These are phyloP conservation scores for Danielia reshetovae DNA, from an alignment of 805 yeast genomes.

Conservation along the genomic window DNA sequence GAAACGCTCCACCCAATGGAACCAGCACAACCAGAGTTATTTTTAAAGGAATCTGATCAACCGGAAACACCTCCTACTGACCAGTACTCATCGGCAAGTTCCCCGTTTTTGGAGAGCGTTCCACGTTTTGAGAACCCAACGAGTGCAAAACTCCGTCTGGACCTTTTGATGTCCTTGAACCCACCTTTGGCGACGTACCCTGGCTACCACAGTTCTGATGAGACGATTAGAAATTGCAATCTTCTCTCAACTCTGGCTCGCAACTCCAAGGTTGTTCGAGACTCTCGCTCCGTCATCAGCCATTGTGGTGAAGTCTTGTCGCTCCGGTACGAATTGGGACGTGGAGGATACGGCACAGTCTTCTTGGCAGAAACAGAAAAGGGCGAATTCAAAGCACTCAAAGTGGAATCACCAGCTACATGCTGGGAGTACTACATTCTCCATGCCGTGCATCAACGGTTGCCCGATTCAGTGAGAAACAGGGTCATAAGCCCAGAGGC, in stretches of 20 bases:
- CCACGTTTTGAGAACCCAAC: neutral
- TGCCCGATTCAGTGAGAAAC: slow-evolving; percentile 15
- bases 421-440: slow-evolving; percentile 82
- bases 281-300: slow-evolving; percentile 28
- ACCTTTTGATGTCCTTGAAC: neutral
- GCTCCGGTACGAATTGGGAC: slow-evolving; percentile 58
- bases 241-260: neutral
- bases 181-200: neutral
- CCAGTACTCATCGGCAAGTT: slow-evolving; percentile 31
- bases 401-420: slow-evolving; percentile 64
- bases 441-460: slow-evolving; percentile 48
- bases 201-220: neutral
- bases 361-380: slow-evolving; percentile 60
- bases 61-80: slow-evolving; percentile 30
- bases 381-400: slow-evolving; percentile 61
- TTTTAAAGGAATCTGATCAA: neutral
- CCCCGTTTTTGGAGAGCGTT: slow-evolving; percentile 42
- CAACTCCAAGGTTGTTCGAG: neutral
- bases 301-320: slow-evolving; percentile 44
- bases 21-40: neutral
- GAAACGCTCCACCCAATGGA: slow-evolving; percentile 34
- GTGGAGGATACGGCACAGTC: slow-evolving; percentile 79
- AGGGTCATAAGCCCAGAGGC: slow-evolving; percentile 50
- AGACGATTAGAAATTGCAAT: neutral
- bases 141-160: neutral